Evolutionary conservation across 2,329 filamentous ascomycete species (phyloP), one percentile per base, ranked within the genome.

Genomic region (Metarhizium anisopliae): DNA sequence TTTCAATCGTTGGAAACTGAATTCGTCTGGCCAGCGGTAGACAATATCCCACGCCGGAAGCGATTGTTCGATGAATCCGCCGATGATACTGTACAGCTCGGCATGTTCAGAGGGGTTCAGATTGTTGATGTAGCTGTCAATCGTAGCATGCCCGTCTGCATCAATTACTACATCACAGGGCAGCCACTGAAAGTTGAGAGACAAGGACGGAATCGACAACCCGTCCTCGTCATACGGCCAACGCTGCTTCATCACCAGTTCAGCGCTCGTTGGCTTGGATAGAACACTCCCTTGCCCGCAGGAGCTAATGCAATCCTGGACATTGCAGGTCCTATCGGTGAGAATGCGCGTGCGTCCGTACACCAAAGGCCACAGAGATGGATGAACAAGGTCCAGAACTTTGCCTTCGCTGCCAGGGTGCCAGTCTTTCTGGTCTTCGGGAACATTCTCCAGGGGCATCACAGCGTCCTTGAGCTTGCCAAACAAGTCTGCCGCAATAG

Each of bases 381-480:
- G 83, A 59, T 87, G 78, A 5, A 87, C 75, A 1, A 87, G 69
- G 62, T 88, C 79, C 0, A 84, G 75, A 2, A 88, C 82, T 57
- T 75, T 77, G 0, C 71, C 66, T 36, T 82, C 70, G 0, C 79
- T 82, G 2, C 76, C 72, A 0, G 84, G 84, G 65, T 87, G 81
- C 76, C 79, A 88, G 65, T 86, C 84, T 59, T 79, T 77, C 38
- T 72, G 52, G 0, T 69, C 55, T 6, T 79, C 75, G 0, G 78
- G 75, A 1, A 79, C 72, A 18, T 78, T 66, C 57, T 85, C 77
- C 2, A 89, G 69, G 0, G 64, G 64, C 1, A 66, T 64, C 36
- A 80, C 75, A 1, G 73, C 75, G 2, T 63, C 59, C 32, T 63
- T 70, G 3, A 87, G 69, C 1, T 69, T 66, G 1, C 74, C 16